Base-by-base conservation (phyloP, 2,329 filamentous ascomycete genomes). In the Trichoderma endophyticum region DNA sequence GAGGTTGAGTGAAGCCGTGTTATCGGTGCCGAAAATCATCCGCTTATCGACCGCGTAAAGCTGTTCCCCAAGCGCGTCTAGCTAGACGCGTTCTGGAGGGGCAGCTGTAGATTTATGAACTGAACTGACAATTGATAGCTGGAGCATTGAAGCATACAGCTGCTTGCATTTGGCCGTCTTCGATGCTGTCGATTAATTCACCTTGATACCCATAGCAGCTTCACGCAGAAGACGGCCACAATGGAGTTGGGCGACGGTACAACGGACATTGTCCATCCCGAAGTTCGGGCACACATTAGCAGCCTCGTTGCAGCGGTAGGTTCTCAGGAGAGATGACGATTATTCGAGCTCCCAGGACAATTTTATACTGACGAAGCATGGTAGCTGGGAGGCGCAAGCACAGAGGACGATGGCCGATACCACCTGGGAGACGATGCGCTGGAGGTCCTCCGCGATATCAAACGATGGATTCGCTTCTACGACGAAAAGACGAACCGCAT, bases 381-480 rank as follows among this genome's bases (percentile, higher is more conserved):
- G 26, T 66, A 97, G 94, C 90, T 98, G 75, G 95, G 95, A 83
- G 95, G 95, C 68, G 90, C 90, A 77, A 92, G 92, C 77, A 86
- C 90, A 66, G 92, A 93, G 75, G 91, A 95, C 77, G 91, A 94
- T 78, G 93, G 93, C 71, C 88, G 88, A 78, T 99, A 99, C 81
- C 88, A 93, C 57, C 90, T 98, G 43, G 96, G 96, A 82, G 95
- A 98, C 82, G 95, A 98, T 79, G 95, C 95, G 14, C 86, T 97
- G 73, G 93, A 96, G 72, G 96, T 95, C 78, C 86, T 99, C 71
- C 94, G 95, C 74, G 96, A 99, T 82, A 87, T 99, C 70, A 95
- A 96, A 79, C 92, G 92, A 88, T 99, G 96, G 96, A 88, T 99
- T 76, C 94, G 94, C 76, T 90, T 97, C 74, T 96, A 96, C 85